These are phyloP conservation scores for Verticillium dahliae DNA, from an alignment of 2,329 filamentous ascomycete genomes.

Conservation along the genomic window DNA sequence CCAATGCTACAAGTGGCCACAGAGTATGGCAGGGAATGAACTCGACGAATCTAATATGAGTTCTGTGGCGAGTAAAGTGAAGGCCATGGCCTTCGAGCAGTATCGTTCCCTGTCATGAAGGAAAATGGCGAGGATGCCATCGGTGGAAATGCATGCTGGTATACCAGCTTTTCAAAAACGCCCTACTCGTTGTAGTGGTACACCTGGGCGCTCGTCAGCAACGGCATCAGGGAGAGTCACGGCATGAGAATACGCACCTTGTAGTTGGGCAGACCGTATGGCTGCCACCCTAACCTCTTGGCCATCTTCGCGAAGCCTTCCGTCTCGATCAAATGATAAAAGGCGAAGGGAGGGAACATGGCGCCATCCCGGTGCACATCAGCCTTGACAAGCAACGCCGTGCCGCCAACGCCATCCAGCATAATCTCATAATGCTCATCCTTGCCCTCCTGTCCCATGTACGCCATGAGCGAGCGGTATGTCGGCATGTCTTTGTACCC, in stretches of 20 bases:
- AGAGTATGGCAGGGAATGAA: background rate
- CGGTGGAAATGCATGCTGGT: background rate
- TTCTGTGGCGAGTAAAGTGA: background rate
- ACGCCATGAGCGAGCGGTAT: conserved; percentile 86
- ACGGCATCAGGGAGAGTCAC: background rate
- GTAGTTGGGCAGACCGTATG: conserved; percentile 91
- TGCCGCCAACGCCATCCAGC: conserved; percentile 90
- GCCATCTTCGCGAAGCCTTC: conserved; percentile 99
- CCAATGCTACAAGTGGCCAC: background rate
- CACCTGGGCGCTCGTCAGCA: conserved; percentile 45
- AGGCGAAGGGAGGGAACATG: conserved; percentile 96
- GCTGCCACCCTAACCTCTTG: conserved; percentile 74
- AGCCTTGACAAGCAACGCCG: conserved; percentile 87
- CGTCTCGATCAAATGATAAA: conserved; percentile 96
- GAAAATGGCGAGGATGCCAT: background rate
- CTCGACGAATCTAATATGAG: background rate
- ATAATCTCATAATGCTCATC: conserved; percentile 59
- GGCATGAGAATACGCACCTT: conserved; percentile 52
- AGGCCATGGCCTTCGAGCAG: background rate
- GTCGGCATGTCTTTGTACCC: conserved; percentile 92
- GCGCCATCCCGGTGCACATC: conserved; percentile 95
- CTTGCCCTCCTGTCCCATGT: conserved; percentile 56
- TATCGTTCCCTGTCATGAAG: background rate
- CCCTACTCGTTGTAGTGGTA: conserved; percentile 83
- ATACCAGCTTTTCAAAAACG: background rate